A percentile compares a stretch with the other conserved stretches of the same genome.
Evolutionary conservation across 1,284 basidiomycete genomes (phyloP).

Genomic region (Hortiboletus rubellus): DNA sequence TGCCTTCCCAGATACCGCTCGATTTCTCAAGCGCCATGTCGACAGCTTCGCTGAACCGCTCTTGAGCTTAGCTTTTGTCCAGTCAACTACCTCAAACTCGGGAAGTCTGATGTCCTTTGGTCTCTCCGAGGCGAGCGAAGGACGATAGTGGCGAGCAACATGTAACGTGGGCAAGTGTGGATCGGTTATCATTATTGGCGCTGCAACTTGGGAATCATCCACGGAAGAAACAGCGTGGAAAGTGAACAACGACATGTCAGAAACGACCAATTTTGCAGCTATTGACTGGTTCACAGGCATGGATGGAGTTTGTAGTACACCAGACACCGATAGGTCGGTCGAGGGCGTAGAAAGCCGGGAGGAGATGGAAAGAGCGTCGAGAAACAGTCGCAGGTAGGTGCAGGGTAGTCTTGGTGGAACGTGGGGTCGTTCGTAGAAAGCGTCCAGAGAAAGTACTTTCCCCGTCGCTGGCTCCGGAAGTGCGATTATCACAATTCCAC

Average conservation of each 20-base stretch:
- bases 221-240: slow-evolving; percentile 35
- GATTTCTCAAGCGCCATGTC: slow-evolving; percentile 54
- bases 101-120: slow-evolving; percentile 42
- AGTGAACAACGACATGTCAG: slow-evolving; percentile 56
- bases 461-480: slow-evolving; percentile 29
- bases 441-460: slow-evolving; percentile 26
- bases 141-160: slow-evolving; percentile 42
- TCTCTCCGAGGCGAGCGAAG: slow-evolving; percentile 30
- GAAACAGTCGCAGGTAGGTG: slow-evolving; percentile 56
- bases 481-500: slow-evolving; percentile 53
- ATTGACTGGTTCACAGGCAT: slow-evolving; percentile 17
- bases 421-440: slow-evolving; percentile 56
- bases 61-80: slow-evolving; percentile 51
- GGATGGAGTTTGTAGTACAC: slow-evolving; percentile 9
- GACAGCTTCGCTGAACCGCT: slow-evolving; percentile 54
- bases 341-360: slow-evolving; percentile 22
- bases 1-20: slow-evolving; percentile 10
- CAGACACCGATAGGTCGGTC: background rate
- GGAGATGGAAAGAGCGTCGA: slow-evolving; percentile 51
- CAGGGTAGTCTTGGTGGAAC: slow-evolving; percentile 49
- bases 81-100: slow-evolving; percentile 58
- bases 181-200: slow-evolving; percentile 68
- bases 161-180: slow-evolving; percentile 55
- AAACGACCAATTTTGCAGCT: slow-evolving; percentile 35
- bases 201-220: slow-evolving; percentile 38